Base-by-base conservation (phyloP, 1,284 basidiomycete species). In the Rhizoctonia solani region DNA sequence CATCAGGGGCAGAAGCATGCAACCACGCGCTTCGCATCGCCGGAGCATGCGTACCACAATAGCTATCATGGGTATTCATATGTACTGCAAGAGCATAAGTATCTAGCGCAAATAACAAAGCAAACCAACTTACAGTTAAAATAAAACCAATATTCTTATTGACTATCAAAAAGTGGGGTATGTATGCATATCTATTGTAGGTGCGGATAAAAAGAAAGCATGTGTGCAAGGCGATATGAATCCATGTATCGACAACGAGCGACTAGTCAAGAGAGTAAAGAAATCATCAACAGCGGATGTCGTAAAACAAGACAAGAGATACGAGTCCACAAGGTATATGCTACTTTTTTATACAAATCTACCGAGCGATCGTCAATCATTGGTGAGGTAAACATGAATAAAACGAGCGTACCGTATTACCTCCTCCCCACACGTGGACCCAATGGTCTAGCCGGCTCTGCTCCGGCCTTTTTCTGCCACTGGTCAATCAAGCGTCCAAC, bases 401-500 rank as follows among this genome's bases (percentile, higher is more conserved):
- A 8, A 6, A 11, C 23, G 30, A n/a, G 34, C 14, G 29, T 30
- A 53, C 50, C 25, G 2, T 5, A 42, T 65, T 42, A 65, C 34
- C 59, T 65, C 49, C 59, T 65, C 30, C 59, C 59, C 14, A 65
- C 59, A 13, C 59, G 59, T 16, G 47, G 32, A 16, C 56, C 56
- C 44, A 58, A 27, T 32, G 53, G 53, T 9, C 52, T 61, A 19
- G 23, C 67, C 25, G 67, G 66, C 42, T 83, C 83, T 19, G 79
- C 87, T n/a, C 82, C 85, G 37, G 87, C 84, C 77, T 88, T 91
- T 69, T 83, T 84, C 76, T 92, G 88, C 90, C 90, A 92, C 73
- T 91, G 84, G 74, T 90, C 87, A 71, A 92, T 92, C 46, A 92
- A 80, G 76, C 82, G 88, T 39, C 89, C 87, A 50, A 92, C 90